A percentile compares a stretch with the other conserved stretches of the same genome.
Conservation (phyloP, 176 grass and related monocot genomes). For the Pontederia crassipes region DNA sequence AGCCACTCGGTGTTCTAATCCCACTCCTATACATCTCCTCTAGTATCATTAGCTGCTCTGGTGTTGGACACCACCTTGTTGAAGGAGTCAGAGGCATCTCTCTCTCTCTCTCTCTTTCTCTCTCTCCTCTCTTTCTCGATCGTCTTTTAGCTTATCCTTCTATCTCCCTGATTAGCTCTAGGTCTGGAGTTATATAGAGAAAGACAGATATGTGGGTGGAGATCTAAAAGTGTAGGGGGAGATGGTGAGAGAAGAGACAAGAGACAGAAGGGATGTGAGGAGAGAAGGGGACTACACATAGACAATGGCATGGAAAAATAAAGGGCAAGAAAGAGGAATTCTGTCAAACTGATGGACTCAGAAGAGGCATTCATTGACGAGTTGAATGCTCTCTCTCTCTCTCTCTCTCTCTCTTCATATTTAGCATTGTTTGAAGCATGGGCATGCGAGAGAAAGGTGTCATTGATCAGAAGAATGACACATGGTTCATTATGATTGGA, state of each 20-base stretch:
- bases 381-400: too few species aligned
- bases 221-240: constrained; percentile 2
- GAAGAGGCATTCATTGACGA: too few species aligned
- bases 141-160: not conserved
- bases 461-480: too few species aligned
- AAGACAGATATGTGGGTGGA: too few species aligned
- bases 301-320: too few species aligned
- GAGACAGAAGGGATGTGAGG: constrained; percentile 32
- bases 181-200: not conserved
- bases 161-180: not conserved
- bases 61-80: constrained; percentile 85
- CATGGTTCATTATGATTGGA: too few species aligned
- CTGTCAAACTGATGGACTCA: too few species aligned
- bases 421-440: too few species aligned
- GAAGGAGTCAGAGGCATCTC: constrained; percentile 20
- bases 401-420: too few species aligned
- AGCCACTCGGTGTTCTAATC: constrained; percentile 53
- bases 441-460: too few species aligned
- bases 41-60: constrained; percentile 80
- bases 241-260: constrained; percentile 2
- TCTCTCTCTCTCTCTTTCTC: constrained; percentile 3
- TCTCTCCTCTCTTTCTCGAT: not conserved
- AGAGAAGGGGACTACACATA: not conserved
- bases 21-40: constrained; percentile 82
- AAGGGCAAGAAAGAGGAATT: too few species aligned